Evolutionary conservation across 2,329 filamentous ascomycete species (phyloP).

Genomic region (Alternaria viburni): DNA sequence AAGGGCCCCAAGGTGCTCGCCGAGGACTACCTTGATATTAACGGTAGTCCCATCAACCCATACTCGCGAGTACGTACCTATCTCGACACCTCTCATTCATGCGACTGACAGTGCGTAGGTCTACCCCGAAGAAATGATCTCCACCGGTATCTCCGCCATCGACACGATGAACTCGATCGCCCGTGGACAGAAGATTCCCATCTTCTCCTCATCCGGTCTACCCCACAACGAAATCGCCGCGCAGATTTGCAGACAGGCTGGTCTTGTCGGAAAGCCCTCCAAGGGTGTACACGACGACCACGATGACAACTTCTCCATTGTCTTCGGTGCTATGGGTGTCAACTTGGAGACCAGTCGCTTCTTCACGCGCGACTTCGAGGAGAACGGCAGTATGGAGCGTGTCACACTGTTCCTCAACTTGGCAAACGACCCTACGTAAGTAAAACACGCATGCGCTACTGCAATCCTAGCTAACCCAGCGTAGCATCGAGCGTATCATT

Average conservation of each 20-base stretch:
- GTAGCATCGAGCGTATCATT: slow-evolving; percentile 97
- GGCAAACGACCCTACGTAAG: slow-evolving; percentile 97
- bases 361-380: slow-evolving; percentile 98
- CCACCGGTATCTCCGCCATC: slow-evolving; percentile 98
- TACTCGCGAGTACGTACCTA: slow-evolving; percentile 80
- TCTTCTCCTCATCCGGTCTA: slow-evolving; percentile 97
- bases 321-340: slow-evolving; percentile 99
- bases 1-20: slow-evolving; percentile 98
- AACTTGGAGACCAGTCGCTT: slow-evolving; percentile 99
- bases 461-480: slow-evolving; percentile 23
- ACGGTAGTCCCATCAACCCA: slow-evolving; percentile 97
- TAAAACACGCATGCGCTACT: slow-evolving; percentile 23
- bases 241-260: slow-evolving; percentile 96
- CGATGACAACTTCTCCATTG: slow-evolving; percentile 99
- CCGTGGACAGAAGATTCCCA: slow-evolving; percentile 98
- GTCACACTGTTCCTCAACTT: slow-evolving; percentile 98
- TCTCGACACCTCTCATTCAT: slow-evolving; percentile 18
- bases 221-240: slow-evolving; percentile 99
- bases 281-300: slow-evolving; percentile 97
- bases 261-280: slow-evolving; percentile 88
- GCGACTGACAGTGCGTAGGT: slow-evolving; percentile 62
- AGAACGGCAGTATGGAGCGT: slow-evolving; percentile 98
- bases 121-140: slow-evolving; percentile 99
- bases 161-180: slow-evolving; percentile 94
- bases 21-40: slow-evolving; percentile 98